Evolutionary conservation across 2,329 filamentous ascomycete species (phyloP), one percentile per base, ranked within the genome.

Genomic region (Epichloe amarillans): DNA sequence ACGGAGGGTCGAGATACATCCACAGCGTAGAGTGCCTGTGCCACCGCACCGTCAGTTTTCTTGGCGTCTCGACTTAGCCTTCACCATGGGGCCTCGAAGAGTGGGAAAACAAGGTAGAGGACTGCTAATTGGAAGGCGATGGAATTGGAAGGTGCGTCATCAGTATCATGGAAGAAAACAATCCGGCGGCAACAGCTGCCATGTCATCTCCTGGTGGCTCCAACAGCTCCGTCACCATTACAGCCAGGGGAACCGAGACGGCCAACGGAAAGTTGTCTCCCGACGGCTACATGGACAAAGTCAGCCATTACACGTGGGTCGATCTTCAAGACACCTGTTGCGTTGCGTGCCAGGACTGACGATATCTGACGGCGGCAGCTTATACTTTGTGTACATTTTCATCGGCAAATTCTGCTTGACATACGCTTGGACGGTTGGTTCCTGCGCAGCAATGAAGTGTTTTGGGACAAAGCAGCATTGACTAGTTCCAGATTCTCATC

Each of bases 1-100:
- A 84, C 70, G 0, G 78, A 79, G 1, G 80, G 78, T 39, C 79
- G 77, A 3, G 79, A 80, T 14, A 75, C 70, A 54, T 84, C 80
- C 46, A 83, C 73, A 12, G 80, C 74, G 56, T 83, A 79, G n/a
- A 79, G 66, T 4, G 77, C 72, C 77, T 83, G 47, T 14, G 11
- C 3, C 17, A 26, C n/a, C 12, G 23, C 17, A 26, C n/a, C 12
- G 23, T 49, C 30, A 50, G n/a, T 33, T 39, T 21, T 33, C 11
- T n/a, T 23, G 14, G 8, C 8, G 30, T 49, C 11, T 15, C 19
- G 4, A 21, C 12, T 26, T 10, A 42, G 33, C 36, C 10, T 26
- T n/a, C 8, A 11, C 10, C n/a, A 14, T 30, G 11, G 11, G 15
- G 4, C 11, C 4, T 8, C 14, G 17, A 5, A 14, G 14, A 38